Conservation (phyloP, 495 filamentous ascomycete genomes). For the Aspergillus cavernicola region DNA sequence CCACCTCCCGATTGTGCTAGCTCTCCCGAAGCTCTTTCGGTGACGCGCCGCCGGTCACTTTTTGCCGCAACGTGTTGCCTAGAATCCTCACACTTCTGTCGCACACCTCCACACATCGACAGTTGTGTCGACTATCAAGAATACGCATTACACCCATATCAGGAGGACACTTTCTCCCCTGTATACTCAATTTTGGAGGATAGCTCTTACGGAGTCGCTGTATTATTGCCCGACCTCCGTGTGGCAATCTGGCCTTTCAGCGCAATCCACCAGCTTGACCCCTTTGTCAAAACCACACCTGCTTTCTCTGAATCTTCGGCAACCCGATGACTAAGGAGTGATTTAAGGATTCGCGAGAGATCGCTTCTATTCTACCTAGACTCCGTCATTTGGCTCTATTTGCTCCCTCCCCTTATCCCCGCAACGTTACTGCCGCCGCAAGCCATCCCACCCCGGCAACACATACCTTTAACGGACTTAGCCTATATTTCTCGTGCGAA, state of each 20-base stretch:
- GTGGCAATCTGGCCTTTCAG: constrained; percentile 26
- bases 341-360: constrained; percentile 16
- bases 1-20: constrained; percentile 6
- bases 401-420: not conserved
- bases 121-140: not conserved
- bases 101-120: not conserved
- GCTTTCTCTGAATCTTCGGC: constrained; percentile 4
- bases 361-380: constrained; percentile 13
- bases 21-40: constrained; percentile 19
- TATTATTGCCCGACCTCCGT: constrained; percentile 5
- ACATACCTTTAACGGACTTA: not conserved
- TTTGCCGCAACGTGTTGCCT: constrained; percentile 14
- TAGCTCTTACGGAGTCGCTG: constrained; percentile 6
- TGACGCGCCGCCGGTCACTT: constrained; percentile 16
- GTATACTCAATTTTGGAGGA: not conserved
- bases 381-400: not conserved
- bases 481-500: not conserved
- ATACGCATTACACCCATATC: not conserved
- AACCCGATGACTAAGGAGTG: constrained; percentile 16
- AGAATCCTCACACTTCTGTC: constrained; percentile 1
- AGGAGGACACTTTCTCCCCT: not conserved
- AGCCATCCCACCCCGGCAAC: constrained; percentile 1
- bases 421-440: constrained; percentile 2
- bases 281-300: constrained; percentile 14
- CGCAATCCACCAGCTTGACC: constrained; percentile 11